A percentile compares a stretch with the other conserved stretches of the same genome.
These are phyloP conservation scores for Magnusiomyces magnusii DNA, from an alignment of 1,139 yeast species.

Conservation along the genomic window DNA sequence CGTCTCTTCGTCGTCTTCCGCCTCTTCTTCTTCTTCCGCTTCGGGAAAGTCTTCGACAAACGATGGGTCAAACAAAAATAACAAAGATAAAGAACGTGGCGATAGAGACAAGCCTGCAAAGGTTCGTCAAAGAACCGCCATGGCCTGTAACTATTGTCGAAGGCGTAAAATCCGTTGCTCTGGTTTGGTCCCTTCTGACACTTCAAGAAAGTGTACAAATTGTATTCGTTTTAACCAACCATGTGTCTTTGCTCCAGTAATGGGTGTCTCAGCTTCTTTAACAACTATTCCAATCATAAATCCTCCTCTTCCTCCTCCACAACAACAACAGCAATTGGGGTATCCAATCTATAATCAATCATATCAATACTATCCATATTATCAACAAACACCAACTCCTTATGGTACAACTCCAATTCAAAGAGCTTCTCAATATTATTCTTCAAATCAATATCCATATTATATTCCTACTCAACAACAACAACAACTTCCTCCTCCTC, in stretches of 20 bases:
- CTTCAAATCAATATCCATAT: too few relatives aligned
- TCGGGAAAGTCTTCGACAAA: neutral
- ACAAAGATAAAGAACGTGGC: neutral
- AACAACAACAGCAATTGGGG: neutral
- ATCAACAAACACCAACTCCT: conserved; percentile 10
- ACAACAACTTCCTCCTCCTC: neutral
- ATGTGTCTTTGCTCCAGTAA: conserved; percentile 33
- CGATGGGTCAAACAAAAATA: neutral
- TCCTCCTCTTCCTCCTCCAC: conserved; percentile 7
- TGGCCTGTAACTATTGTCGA: conserved; percentile 32
- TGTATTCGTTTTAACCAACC: conserved; percentile 31
- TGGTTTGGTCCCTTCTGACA: conserved; percentile 27
- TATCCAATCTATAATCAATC: neutral
- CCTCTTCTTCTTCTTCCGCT: neutral
- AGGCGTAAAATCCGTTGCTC: conserved; percentile 33
- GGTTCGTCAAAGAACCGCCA: conserved; percentile 28
- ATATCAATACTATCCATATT: neutral
- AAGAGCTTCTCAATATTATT: conserved; percentile 47
- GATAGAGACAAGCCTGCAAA: conserved; percentile 13
- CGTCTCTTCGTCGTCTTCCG: neutral
- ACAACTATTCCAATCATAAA: conserved; percentile 18
- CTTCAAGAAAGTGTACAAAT: conserved; percentile 28
- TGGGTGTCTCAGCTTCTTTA: conserved; percentile 27
- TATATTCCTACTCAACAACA: neutral
- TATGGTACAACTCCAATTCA: neutral